Evolutionary conservation across 1,284 basidiomycete species (phyloP).

Genomic region (Leccinum solheimii): DNA sequence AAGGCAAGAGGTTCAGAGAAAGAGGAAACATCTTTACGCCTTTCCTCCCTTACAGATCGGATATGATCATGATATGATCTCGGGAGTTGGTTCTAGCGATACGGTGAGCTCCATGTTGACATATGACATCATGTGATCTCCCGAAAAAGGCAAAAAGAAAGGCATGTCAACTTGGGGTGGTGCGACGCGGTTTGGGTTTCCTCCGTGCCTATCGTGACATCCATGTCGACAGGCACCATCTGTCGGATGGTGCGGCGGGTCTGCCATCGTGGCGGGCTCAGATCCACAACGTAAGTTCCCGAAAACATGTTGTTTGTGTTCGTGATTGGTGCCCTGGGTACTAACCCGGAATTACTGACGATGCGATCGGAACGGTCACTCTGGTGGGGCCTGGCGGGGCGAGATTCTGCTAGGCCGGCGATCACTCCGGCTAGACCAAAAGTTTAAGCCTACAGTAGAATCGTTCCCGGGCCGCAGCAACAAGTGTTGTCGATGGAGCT

Average conservation of each 20-base stretch:
- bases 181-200: neutral
- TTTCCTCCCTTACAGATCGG: neutral
- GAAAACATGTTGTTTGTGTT: neutral
- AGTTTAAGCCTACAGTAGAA: neutral
- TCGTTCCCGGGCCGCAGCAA: neutral
- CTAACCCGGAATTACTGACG: neutral
- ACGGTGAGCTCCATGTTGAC: neutral
- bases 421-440: neutral
- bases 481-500: neutral
- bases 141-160: neutral
- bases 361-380: neutral
- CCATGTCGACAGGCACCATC: slow-evolving; percentile 8
- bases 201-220: slow-evolving; percentile 10
- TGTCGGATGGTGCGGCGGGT: neutral
- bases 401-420: neutral
- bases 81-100: neutral
- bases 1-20: neutral
- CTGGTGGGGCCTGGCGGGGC: neutral
- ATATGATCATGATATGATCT: neutral
- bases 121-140: neutral
- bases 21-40: neutral
- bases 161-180: neutral
- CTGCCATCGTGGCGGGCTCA: neutral
- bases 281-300: neutral
- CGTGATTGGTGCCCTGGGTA: neutral